Base-by-base conservation (phyloP, 139 green algal species). In the Ettlia oleoabundans region DNA sequence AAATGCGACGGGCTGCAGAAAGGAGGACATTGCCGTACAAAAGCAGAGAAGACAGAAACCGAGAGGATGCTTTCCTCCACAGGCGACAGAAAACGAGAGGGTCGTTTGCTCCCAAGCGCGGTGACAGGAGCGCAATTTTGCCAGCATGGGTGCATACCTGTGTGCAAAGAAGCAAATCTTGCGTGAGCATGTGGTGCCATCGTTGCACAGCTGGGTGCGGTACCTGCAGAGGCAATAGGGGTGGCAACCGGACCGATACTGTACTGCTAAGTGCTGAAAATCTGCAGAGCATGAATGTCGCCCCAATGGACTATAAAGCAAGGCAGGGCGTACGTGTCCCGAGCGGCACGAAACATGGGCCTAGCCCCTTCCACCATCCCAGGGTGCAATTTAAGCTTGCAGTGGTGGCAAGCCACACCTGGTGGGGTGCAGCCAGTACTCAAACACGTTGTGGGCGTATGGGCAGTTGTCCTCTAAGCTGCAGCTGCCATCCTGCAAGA, bases 161-260 rank as follows among this genome's bases (percentile, higher is more conserved):
- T 98, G 95, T 4, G 94, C 94, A 69, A 98, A 98, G 88, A 98
- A 98, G 90, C 95, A 98, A 43, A 97, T 90, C 38, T 78, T 76
- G 51, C 93, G 90, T 1, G 24, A 78, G 88, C 94, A 97, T 35
- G 78, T 80, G 28, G 58, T 74, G 26, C 89, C 93, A 76, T 96
- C 93, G 78, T 95, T 96, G 90, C 96, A 98, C 37, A 98, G 89
- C 89, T 96, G 92, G 8, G 93, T 96, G 78, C 92, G 86, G 70
- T 96, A 97, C 40, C 90, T 74, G 63, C 9, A 22, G 6, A 41
- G 63, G 21, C 5, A 10, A 41, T 33, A 32, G 58, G 58, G 58
- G 22, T 30, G 58, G 58, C 15, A 13, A 7, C n/a, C n/a, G n/a
- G n/a, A n/a, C n/a, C n/a, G n/a, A n/a, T n/a, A n/a, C n/a, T n/a